A percentile compares a stretch with the other conserved stretches of the same genome.
These are phyloP conservation scores for Camelina sativa DNA, from an alignment of 345 rosid genomes.

Conservation along the genomic window DNA sequence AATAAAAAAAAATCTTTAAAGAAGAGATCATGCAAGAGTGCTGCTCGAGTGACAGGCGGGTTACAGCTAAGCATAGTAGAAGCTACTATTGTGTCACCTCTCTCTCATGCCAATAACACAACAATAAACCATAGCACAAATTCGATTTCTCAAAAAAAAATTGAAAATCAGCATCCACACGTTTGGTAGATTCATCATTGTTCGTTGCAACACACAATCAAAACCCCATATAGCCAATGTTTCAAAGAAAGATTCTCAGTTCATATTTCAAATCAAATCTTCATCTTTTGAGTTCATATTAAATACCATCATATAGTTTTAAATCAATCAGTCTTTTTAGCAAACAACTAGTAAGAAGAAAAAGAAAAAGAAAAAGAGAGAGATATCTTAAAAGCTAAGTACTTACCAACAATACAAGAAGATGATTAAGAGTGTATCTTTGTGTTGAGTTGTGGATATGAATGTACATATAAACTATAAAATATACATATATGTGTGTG, in stretches of 20 bases:
- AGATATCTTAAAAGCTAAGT: not conserved
- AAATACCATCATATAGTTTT: constrained; percentile 1
- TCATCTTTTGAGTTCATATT: constrained; percentile 18
- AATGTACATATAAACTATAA: not conserved
- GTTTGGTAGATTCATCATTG: constrained; percentile 46
- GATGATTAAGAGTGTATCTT: constrained; percentile 3
- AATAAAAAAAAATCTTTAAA: constrained; percentile 8
- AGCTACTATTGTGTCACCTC: constrained; percentile 47
- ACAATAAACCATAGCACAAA: constrained; percentile 53
- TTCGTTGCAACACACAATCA: constrained; percentile 48
- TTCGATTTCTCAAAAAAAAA: constrained; percentile 32
- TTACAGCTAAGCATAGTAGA: constrained; percentile 72
- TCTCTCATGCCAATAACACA: constrained; percentile 53
- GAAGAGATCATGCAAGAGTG: constrained; percentile 91
- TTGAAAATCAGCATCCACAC: constrained; percentile 18
- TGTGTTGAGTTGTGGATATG: constrained; percentile 13
- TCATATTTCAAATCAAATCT: constrained; percentile 24
- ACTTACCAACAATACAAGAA: constrained; percentile 12
- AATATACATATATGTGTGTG: not conserved
- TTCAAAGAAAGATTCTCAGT: constrained; percentile 33
- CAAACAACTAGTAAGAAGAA: constrained; percentile 5
- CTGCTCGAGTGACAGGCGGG: constrained; percentile 91
- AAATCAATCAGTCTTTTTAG: not conserved
- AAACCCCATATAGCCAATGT: constrained; percentile 20
- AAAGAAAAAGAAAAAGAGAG: not conserved